Base-by-base conservation (phyloP, 2,329 filamentous ascomycete genomes). In the Talaromyces sp. region DNA sequence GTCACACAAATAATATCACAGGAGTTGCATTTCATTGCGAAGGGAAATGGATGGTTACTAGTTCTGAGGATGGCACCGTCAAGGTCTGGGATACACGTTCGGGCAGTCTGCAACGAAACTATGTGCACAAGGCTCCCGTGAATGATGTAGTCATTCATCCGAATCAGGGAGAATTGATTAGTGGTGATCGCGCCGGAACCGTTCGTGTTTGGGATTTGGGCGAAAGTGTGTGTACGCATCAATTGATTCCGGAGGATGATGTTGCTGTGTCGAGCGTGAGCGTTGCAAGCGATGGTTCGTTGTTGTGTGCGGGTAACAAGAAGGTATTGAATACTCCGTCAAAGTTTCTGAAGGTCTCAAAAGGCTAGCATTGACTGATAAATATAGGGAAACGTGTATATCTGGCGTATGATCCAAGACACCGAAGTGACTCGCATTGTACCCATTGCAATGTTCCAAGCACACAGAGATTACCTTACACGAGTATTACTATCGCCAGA, bases 101-200 rank as follows among this genome's bases (percentile, higher is more conserved):
- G 13, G 94, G 92, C 54, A 88, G 86, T 65, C 88, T 98, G 63
- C 95, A 99, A 79, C 87, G 95, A 63, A 97, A 94, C 79, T 99
- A 99, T 77, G 89, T 87, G 70, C 95, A 99, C 76, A 91, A 90
- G 62, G 89, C 88, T 39, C 88, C 95, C 0, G 95, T 94, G 61
- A 99, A 97, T 74, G 95, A 99, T 77, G 95, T 99, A 9, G 95
- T 98, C n/a, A 99, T 99, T 64, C 95, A 99, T 77, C 95, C 95
- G 0, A 99, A 99, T 75, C 95, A 99, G 81, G 95, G 94, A 66
- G 95, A 99, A 81, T 90, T 99, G 67, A 97, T 99, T 74, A 96
- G 92, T 76, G 97, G 94, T 76, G 95, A 99, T 76, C 88, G 94
- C 39, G 89, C 90, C 57, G 95, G 95, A 57, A 96, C 93, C 76